phyloP scores from a whole-genome alignment of 768 basidiomycete genomes.

The Psilocybe tampanensis region DNA sequence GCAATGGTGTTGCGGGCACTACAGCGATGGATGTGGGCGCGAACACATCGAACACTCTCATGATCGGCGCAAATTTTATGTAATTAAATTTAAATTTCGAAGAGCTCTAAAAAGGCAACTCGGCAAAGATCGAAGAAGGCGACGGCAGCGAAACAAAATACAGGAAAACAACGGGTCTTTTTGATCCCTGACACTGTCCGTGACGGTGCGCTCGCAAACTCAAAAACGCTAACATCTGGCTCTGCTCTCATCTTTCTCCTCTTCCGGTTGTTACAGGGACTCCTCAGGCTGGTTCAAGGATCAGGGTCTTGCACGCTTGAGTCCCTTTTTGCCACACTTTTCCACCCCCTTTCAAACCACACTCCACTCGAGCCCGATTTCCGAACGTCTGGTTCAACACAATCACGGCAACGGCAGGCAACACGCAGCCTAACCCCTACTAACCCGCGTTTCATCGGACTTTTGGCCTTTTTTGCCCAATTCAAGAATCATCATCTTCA shows the following conservation, averaged over 20 bases:
- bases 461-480: constrained; percentile 18
- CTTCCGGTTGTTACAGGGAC: background rate
- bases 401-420: constrained; percentile 16
- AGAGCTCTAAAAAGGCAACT: constrained; percentile 1
- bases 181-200: background rate
- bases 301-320: constrained; percentile 5
- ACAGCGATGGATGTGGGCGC: background rate
- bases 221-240: too few species aligned
- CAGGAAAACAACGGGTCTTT: constrained; percentile 9
- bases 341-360: constrained; percentile 8
- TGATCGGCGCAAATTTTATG: constrained; percentile 17
- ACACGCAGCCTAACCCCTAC: constrained; percentile 1
- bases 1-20: background rate
- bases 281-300: background rate
- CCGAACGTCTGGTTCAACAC: constrained; percentile 16
- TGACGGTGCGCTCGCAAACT: too few species aligned
- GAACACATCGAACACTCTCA: background rate
- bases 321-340: constrained; percentile 3
- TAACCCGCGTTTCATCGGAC: constrained; percentile 26
- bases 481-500: constrained; percentile 14
- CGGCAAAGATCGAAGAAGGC: background rate
- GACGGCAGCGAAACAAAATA: constrained; percentile 6
- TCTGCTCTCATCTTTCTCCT: background rate
- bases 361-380: constrained; percentile 19
- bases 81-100: constrained; percentile 5